phyloP scores from a whole-genome alignment of 2,329 filamentous ascomycete genomes.

The Cercospora zeina region DNA sequence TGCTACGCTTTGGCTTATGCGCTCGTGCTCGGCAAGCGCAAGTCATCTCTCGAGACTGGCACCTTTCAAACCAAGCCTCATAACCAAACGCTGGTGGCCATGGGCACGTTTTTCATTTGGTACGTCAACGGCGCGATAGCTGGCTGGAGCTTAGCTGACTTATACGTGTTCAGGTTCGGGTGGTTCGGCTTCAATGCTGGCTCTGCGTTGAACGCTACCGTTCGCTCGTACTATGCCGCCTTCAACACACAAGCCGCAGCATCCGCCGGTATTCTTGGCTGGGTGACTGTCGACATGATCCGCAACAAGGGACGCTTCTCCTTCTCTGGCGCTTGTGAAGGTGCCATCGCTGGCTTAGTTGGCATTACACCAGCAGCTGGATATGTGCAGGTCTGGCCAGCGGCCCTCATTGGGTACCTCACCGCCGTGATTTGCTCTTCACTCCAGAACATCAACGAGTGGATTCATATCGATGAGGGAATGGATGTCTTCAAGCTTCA shows the following conservation, averaged over 20 bases:
- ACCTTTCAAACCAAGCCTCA: conserved; percentile 56
- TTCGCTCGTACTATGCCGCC: conserved; percentile 56
- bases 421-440: conserved; percentile 54
- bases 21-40: conserved; percentile 62
- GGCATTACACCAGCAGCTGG: conserved; percentile 53
- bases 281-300: conserved; percentile 56
- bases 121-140: conserved; percentile 65
- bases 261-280: conserved; percentile 55
- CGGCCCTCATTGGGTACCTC: conserved; percentile 59
- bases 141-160: conserved; percentile 32
- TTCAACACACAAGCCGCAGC: conserved; percentile 62
- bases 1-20: conserved; percentile 64
- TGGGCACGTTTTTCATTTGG: conserved; percentile 66
- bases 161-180: conserved; percentile 49
- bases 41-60: conserved; percentile 49
- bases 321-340: conserved; percentile 58
- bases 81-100: conserved; percentile 63
- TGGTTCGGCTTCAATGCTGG: conserved; percentile 63
- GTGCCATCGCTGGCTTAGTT: conserved; percentile 60
- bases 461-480: conserved; percentile 58
- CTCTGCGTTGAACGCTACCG: conserved; percentile 53
- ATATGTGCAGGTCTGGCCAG: conserved; percentile 36
- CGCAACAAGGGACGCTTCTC: conserved; percentile 55
- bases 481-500: conserved; percentile 63
- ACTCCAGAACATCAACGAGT: conserved; percentile 55